Base-by-base conservation (phyloP, 1,139 yeast species). In the Ogataea hybrid region DNA sequence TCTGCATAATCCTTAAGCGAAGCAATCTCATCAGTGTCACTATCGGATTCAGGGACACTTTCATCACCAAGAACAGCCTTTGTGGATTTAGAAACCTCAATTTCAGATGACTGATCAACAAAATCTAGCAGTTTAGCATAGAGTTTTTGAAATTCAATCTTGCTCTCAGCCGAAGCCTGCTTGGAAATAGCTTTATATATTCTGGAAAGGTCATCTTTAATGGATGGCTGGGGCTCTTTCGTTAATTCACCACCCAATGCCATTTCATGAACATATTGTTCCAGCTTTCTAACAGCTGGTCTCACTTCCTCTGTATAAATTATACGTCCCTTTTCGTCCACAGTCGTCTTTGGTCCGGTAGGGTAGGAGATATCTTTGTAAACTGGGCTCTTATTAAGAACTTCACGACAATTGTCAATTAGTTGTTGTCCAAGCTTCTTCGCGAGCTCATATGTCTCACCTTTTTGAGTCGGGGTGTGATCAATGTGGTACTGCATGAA, bases 401-500 rank as follows among this genome's bases (percentile, higher is more conserved):
- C 95, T 68, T 89, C 96, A 62, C 81, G 81, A 79, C 97, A 92
- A 75, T 89, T 92, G 62, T 89, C 97, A 62, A 92, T 84, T 64
- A 92, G 81, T 69, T 88, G 96, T 62, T 83, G 84, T 65, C 97
- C 97, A 56, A 92, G 76, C 57, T 75, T 82, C 67, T 86, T 86
- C 44, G 95, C 97, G 57, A 92, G 79, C 64, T 84, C 80, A 68
- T 90, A 92, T 43, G 82, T 78, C 63, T 85, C 95, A 62, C 97
- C 97, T 65, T 85, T 86, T 56, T 83, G 76, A 47, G 80, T 84
- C 48, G 97, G 96, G 47, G 92, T 85, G 62, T 86, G 89, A 64
- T 89, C 96, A 64, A 92, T 84, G 67, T 90, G 96, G 68, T 90
- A 92, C 69, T 92, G 96, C 97, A 92, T 92, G 64, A 90, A 89